Conservation (phyloP, 164 flowering plant species). For the Sextonia rubra region DNA sequence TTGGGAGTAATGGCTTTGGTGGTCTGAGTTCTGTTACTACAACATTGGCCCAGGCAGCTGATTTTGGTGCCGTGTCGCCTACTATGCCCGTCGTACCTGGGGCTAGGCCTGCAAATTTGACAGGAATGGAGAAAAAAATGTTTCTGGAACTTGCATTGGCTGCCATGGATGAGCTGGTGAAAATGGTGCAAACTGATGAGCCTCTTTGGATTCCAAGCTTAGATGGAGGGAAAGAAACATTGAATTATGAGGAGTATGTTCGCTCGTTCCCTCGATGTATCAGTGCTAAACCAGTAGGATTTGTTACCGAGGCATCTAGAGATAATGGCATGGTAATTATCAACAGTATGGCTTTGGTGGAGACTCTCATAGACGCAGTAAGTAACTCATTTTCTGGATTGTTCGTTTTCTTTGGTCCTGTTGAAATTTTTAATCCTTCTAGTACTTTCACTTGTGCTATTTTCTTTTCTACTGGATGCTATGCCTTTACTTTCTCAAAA, state of each 20-base stretch:
- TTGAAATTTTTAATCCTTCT: not conserved
- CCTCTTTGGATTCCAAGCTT: slow-evolving; percentile 70
- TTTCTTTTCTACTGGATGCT: not conserved
- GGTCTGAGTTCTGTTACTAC: slow-evolving; percentile 26
- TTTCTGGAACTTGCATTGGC: slow-evolving; percentile 79
- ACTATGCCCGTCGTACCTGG: slow-evolving; percentile 33
- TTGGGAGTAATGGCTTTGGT: slow-evolving; percentile 59
- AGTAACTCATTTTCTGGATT: slow-evolving; percentile 9
- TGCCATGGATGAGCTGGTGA: slow-evolving; percentile 91
- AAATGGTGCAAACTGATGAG: slow-evolving; percentile 73
- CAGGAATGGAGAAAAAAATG: slow-evolving; percentile 63
- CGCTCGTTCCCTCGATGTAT: slow-evolving; percentile 59
- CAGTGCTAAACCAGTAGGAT: slow-evolving; percentile 75
- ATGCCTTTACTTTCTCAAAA: not conserved
- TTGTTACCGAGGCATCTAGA: slow-evolving; percentile 71
- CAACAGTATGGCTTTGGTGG: slow-evolving; percentile 87
- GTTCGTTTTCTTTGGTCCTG: not conserved
- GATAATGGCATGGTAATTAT: slow-evolving; percentile 83
- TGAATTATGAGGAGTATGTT: slow-evolving; percentile 73
- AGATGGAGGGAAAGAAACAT: slow-evolving; percentile 57
- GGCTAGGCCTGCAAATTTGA: slow-evolving; percentile 20
- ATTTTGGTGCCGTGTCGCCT: slow-evolving; percentile 43
- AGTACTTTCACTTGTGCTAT: not conserved
- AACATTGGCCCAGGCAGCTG: slow-evolving; percentile 41
- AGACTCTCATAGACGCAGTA: slow-evolving; percentile 88